Percentiles rank a stretch among this genome's conserved stretches.
Evolutionary conservation across 2,329 filamentous ascomycete genomes (phyloP).

Genomic region (Fusarium luffae): DNA sequence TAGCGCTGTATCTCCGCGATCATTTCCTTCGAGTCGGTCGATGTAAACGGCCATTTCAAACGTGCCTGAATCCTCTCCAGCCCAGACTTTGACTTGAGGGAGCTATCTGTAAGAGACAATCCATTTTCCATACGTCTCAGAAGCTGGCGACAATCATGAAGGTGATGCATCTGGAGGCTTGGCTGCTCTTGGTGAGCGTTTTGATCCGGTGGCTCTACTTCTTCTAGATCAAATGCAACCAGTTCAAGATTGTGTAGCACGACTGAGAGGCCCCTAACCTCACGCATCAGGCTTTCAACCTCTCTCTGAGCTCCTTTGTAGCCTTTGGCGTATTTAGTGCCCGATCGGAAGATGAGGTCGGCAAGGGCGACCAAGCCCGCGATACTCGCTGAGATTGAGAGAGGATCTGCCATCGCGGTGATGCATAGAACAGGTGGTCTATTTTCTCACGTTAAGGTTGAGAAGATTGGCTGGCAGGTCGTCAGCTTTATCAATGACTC

Average conservation of each 20-base stretch:
- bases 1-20: not conserved
- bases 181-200: not conserved
- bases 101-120: not conserved
- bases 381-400: not conserved
- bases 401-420: not conserved
- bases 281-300: not conserved
- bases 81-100: not conserved
- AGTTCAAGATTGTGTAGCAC: not conserved
- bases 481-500: accelerated
- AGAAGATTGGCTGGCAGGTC: too few species aligned
- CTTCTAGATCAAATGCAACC: not conserved
- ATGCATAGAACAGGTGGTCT: not conserved
- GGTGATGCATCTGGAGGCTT: not conserved
- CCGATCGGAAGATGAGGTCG: not conserved
- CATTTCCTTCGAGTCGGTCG: not conserved
- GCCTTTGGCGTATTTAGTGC: not conserved
- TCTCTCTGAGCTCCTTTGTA: not conserved
- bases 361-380: not conserved
- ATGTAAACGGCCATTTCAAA: not conserved
- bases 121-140: not conserved
- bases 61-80: not conserved
- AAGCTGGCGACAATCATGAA: not conserved
- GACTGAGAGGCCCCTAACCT: not conserved
- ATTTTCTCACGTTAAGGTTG: too few species aligned
- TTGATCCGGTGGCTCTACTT: not conserved